phyloP scores from a whole-genome alignment of 257 asterid species.

The Apocynum venetum region DNA sequence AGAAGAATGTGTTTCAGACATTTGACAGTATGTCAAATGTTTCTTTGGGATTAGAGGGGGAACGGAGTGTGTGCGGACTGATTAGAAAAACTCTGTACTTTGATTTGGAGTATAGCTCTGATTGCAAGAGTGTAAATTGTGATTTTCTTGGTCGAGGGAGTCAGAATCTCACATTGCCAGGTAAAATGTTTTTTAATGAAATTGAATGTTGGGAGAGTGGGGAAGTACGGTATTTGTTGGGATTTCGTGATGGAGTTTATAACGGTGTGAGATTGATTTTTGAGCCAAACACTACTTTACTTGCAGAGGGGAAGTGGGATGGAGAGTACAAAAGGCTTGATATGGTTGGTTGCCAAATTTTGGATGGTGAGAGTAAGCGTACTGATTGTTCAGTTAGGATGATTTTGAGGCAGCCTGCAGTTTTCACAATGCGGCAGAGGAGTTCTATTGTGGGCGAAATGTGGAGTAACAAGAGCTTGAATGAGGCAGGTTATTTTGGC shows the following conservation, averaged over 20 bases:
- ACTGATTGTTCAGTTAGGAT: conserved; percentile 71
- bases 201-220: conserved; percentile 61
- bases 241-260: conserved; percentile 35
- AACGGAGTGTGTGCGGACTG: conserved; percentile 28
- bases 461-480: conserved; percentile 61
- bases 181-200: conserved; percentile 37
- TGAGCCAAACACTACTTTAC: conserved; percentile 54
- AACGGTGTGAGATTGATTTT: conserved; percentile 33
- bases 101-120: conserved; percentile 46
- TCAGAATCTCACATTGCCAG: conserved; percentile 33
- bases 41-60: conserved; percentile 43
- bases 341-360: conserved; percentile 78
- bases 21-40: conserved; percentile 40
- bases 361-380: conserved; percentile 46
- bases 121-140: conserved; percentile 61
- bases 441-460: conserved; percentile 63
- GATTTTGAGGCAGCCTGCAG: conserved; percentile 64
- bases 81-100: conserved; percentile 35
- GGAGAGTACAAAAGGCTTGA: conserved; percentile 54
- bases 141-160: conserved; percentile 43
- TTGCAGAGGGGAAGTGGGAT: conserved; percentile 84
- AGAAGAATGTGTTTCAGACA: conserved; percentile 35
- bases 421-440: conserved; percentile 68
- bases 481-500: conserved; percentile 60
- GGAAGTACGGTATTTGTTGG: conserved; percentile 62